Evolutionary conservation across 768 basidiomycete genomes (phyloP).

Genomic region (Vararia minispora): DNA sequence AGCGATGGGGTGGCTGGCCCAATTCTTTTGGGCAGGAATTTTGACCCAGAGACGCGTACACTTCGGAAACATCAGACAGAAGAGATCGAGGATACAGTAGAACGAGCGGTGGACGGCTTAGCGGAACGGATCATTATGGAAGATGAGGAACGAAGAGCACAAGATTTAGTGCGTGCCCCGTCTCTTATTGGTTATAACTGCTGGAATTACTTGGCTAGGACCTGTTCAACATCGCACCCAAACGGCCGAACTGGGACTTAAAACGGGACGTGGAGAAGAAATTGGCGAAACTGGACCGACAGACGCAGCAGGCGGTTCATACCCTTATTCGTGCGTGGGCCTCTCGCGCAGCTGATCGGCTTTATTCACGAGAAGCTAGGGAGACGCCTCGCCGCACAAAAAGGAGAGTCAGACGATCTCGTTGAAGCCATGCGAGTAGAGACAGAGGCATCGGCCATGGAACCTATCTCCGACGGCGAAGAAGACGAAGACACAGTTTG

Average conservation of each 20-base stretch:
- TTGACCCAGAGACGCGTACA: slow-evolving; percentile 80
- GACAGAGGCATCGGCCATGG: too few species aligned
- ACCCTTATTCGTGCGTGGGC: slow-evolving; percentile 74
- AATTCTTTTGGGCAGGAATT: slow-evolving; percentile 66
- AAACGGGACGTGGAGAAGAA: slow-evolving; percentile 92
- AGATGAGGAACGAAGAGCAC: slow-evolving; percentile 73
- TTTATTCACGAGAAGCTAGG: slow-evolving; percentile 29
- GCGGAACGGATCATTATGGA: slow-evolving; percentile 78
- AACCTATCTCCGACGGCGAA: too few species aligned
- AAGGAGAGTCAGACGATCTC: slow-evolving; percentile 69
- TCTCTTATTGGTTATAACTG: not conserved
- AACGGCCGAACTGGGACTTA: slow-evolving; percentile 93
- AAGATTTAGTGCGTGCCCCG: slow-evolving; percentile 64
- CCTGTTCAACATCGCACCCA: slow-evolving; percentile 94
- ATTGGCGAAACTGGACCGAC: slow-evolving; percentile 76
- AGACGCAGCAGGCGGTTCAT: slow-evolving; percentile 87
- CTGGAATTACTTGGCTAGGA: slow-evolving; percentile 40
- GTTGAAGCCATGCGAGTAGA: slow-evolving; percentile 79
- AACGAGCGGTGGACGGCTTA: slow-evolving; percentile 73
- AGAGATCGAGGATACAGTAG: slow-evolving; percentile 73
- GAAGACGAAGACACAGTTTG: too few species aligned
- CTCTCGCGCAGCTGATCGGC: not conserved
- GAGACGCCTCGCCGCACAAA: slow-evolving; percentile 68
- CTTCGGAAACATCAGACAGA: slow-evolving; percentile 58
- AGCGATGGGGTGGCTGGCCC: slow-evolving; percentile 24